A percentile compares a stretch with the other conserved stretches of the same genome.
These are phyloP conservation scores for Teunomyces aglyptinius DNA, from an alignment of 805 yeast species.

Conservation along the genomic window DNA sequence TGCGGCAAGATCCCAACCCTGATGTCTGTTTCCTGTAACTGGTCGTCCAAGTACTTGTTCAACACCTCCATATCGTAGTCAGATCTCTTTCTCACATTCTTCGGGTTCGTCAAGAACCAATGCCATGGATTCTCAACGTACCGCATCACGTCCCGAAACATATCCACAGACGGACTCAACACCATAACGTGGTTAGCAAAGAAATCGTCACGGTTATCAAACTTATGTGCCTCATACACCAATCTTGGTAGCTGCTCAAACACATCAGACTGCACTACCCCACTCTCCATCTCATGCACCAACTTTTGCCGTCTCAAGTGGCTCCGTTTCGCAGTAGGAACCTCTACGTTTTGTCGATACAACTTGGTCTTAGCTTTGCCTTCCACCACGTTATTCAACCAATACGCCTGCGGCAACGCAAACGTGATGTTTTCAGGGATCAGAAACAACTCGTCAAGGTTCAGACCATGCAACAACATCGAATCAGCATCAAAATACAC, in stretches of 20 bases:
- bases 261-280: not conserved
- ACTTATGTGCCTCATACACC: conserved; percentile 23
- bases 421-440: conserved; percentile 23
- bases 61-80: conserved; percentile 58
- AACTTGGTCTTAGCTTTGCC: conserved; percentile 4
- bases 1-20: conserved; percentile 47
- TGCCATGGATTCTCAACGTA: conserved; percentile 27
- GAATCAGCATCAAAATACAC: conserved; percentile 62
- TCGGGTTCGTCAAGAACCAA: conserved; percentile 24
- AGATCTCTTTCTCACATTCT: conserved; percentile 18
- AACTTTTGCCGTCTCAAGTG: conserved; percentile 10
- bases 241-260: conserved; percentile 18
- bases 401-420: conserved; percentile 37
- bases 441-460: conserved; percentile 33
- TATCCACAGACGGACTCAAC: conserved; percentile 44
- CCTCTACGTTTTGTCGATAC: conserved; percentile 10
- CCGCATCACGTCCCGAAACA: conserved; percentile 20
- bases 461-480: conserved; percentile 25
- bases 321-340: conserved; percentile 15
- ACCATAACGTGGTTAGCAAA: conserved; percentile 58
- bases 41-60: conserved; percentile 49
- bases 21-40: conserved; percentile 31
- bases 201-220: conserved; percentile 25
- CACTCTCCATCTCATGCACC: conserved; percentile 4
- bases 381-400: conserved; percentile 26